Evolutionary conservation across 768 basidiomycete genomes (phyloP).

Genomic region (Pisolithus microcarpus): DNA sequence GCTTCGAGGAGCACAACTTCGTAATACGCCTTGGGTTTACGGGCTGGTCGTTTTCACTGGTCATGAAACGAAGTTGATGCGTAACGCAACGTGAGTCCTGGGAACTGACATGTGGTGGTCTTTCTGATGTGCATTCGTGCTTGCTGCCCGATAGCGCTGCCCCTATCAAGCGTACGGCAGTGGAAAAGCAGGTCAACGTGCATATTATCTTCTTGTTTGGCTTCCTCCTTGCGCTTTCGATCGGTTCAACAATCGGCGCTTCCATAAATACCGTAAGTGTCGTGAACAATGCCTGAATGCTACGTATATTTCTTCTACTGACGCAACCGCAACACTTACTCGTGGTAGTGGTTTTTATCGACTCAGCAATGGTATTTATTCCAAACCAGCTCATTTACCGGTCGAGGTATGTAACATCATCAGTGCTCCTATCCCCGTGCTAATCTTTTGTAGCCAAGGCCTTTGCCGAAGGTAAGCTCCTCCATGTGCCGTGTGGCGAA

Average conservation of each 20-base stretch:
- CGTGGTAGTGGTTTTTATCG: slow-evolving; percentile 73
- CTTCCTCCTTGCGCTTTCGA: slow-evolving; percentile 75
- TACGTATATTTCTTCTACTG: too few relatives aligned
- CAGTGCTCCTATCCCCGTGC: slow-evolving; percentile 1
- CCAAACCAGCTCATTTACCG: slow-evolving; percentile 50
- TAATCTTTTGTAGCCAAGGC: slow-evolving; percentile 44
- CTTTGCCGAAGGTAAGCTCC: slow-evolving; percentile 68
- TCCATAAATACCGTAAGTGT: slow-evolving; percentile 68
- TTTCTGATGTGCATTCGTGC: neutral
- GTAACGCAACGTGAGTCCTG: slow-evolving; percentile 84
- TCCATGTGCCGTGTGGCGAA: too few relatives aligned
- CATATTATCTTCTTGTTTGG: slow-evolving; percentile 95
- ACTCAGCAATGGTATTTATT: slow-evolving; percentile 86
- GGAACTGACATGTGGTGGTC: neutral
- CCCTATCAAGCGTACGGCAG: slow-evolving; percentile 93
- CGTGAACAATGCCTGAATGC: neutral
- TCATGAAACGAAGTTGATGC: slow-evolving; percentile 97
- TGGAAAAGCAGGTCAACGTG: slow-evolving; percentile 91
- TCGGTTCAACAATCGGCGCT: slow-evolving; percentile 89
- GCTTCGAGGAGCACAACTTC: slow-evolving; percentile 87
- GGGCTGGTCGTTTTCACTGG: slow-evolving; percentile 92
- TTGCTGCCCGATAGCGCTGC: slow-evolving; percentile 60
- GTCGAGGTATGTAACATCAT: slow-evolving; percentile 46
- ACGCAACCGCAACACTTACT: neutral
- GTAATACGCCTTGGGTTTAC: slow-evolving; percentile 96